Base-by-base conservation (phyloP, 768 basidiomycete species). In the Chalciporus pseudorubinellus region DNA sequence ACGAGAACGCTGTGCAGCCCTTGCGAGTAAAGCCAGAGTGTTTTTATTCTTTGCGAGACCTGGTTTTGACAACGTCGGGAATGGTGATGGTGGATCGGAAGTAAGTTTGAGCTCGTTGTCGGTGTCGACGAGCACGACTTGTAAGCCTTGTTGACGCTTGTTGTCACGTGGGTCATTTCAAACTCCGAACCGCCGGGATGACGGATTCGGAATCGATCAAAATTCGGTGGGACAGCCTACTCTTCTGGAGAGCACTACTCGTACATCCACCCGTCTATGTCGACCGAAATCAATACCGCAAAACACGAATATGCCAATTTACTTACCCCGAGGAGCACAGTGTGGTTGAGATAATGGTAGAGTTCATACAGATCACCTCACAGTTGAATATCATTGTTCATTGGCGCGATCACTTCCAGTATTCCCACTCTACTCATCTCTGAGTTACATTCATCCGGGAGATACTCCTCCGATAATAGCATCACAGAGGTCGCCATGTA, bases 301-400 rank as follows among this genome's bases (percentile, higher is more conserved):
- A n/a, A 21, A 47, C 38, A 26, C 44, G 14, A 50, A 31, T 8
- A n/a, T 29, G 1, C 10, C 18, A 34, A 9, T 9, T 2, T 10
- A 72, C 85, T 71, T 62, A 89, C 89, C 52, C 87, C 87, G 61
- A 91, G 91, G 5, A 92, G 64, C 5, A 88, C 70, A 0, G 89
- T 88, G 60, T 92, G 89, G 59, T 92, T 92, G 56, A 91, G 70
- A 61, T 89, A 89, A 67, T 92, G 89, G 56, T 87, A 92, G 22
- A 91, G 68, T 65, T 89, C 81, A 57, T 92, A 91, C n/a, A 91
- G 67, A 45, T 86, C 79, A 28, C 68, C 76, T 29, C 89, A 78
- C 33, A 83, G 72, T 92, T 89, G 56, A 82, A 91, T 38, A 91
- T 84, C 1, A 89, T 47, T 81, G 66, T 5, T 77, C 79, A 6